Evolutionary conservation across 116 monocot species (phyloP).

Genomic region (Zostera marina): DNA sequence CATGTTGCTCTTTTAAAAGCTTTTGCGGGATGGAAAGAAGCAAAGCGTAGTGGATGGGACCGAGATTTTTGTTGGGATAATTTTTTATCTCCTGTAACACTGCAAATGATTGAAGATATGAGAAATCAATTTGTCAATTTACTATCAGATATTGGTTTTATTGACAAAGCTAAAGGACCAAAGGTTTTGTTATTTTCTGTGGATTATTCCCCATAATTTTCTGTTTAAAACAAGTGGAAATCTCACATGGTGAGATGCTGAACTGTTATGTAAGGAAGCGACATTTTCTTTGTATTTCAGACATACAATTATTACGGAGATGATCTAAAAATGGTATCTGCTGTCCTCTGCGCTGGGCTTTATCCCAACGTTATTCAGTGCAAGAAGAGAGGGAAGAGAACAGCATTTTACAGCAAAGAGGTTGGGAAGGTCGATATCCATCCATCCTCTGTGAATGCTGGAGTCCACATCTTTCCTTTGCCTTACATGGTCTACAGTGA

Average conservation of each 20-base stretch:
- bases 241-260: too few species aligned
- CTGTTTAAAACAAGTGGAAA: neutral
- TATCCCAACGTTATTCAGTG: constrained; percentile 91
- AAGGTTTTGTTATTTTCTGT: constrained; percentile 27
- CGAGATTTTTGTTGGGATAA: constrained; percentile 92
- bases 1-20: constrained; percentile 77
- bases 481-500: constrained; percentile 93
- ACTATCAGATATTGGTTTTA: constrained; percentile 77
- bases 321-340: constrained; percentile 92
- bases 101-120: constrained; percentile 97
- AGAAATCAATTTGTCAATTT: constrained; percentile 79
- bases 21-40: constrained; percentile 76
- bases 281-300: constrained; percentile 18
- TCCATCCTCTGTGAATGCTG: constrained; percentile 91
- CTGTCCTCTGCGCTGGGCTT: constrained; percentile 83
- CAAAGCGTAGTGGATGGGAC: constrained; percentile 54
- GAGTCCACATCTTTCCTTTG: constrained; percentile 58
- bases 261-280: neutral
- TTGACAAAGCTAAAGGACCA: constrained; percentile 58
- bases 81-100: constrained; percentile 72
- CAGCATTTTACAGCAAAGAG: constrained; percentile 79
- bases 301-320: constrained; percentile 66
- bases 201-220: neutral
- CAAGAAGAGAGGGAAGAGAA: constrained; percentile 92
- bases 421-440: constrained; percentile 97